A percentile compares a stretch with the other conserved stretches of the same genome.
Evolutionary conservation across 192 early-diverging fungal genomes (phyloP).

Genomic region (Diversispora eburnea): DNA sequence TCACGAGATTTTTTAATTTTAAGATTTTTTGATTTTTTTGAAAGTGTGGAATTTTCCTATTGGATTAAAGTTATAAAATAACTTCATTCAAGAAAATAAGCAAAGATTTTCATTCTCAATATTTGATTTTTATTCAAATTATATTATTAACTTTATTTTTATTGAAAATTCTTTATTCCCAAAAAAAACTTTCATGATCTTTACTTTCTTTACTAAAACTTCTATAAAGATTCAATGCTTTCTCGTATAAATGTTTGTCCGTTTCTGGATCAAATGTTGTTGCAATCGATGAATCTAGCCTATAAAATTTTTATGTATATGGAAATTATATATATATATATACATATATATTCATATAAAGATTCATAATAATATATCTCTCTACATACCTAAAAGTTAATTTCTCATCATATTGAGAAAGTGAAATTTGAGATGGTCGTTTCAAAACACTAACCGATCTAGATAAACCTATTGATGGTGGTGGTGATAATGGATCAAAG

Average conservation of each 20-base stretch:
- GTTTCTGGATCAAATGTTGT: conserved; percentile 30
- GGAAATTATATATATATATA: not conserved
- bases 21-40: no score
- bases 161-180: not conserved
- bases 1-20: no score
- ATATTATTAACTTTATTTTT: not conserved
- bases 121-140: no score
- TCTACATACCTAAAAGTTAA: conserved; percentile 7
- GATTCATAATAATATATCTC: not conserved
- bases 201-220: conserved; percentile 4
- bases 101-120: no score
- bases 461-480: not conserved
- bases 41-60: no score
- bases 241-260: conserved; percentile 20
- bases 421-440: conserved; percentile 13
- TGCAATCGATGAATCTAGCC: conserved; percentile 14
- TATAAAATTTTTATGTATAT: not conserved
- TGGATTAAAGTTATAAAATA: no score
- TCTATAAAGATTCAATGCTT: conserved; percentile 9
- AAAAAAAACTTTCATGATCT: not conserved
- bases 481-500: not conserved
- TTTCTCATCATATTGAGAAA: conserved; percentile 21
- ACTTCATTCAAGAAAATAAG: no score
- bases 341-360: not conserved
- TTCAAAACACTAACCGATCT: not conserved